A percentile compares a stretch with the other conserved stretches of the same genome.
Evolutionary conservation across 2,329 filamentous ascomycete genomes (phyloP).

Genomic region (Onygena corvina): DNA sequence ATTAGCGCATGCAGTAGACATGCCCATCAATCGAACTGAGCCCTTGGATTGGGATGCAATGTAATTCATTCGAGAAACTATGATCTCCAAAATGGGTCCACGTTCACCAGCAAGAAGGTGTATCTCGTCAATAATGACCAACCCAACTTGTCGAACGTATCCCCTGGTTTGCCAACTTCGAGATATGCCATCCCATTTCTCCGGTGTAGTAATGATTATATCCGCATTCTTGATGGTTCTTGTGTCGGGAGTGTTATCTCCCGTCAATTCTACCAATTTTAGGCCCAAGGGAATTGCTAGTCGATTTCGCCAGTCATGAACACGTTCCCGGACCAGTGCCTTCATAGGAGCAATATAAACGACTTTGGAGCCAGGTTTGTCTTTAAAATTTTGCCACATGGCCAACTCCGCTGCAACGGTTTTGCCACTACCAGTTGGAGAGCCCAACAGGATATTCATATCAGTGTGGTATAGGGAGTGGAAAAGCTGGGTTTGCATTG

Average conservation of each 20-base stretch:
- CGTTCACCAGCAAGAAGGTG: conserved; percentile 93
- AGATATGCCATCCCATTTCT: conserved; percentile 99
- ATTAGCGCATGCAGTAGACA: conserved; percentile 97
- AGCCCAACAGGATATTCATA: conserved; percentile 85
- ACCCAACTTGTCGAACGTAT: conserved; percentile 85
- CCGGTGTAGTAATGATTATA: conserved; percentile 97
- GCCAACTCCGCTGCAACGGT: conserved; percentile 91
- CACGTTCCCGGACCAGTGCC: conserved; percentile 86
- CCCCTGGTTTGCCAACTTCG: conserved; percentile 97
- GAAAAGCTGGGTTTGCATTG: conserved; percentile 98
- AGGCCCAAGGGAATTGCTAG: conserved; percentile 72
- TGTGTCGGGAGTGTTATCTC: conserved; percentile 95
- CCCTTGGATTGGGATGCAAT: conserved; percentile 89
- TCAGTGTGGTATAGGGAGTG: conserved; percentile 88
- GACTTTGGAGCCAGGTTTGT: conserved; percentile 88
- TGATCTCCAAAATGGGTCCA: conserved; percentile 95
- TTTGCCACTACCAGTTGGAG: conserved; percentile 93
- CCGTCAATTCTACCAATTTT: conserved; percentile 88
- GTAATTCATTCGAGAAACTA: conserved; percentile 90
- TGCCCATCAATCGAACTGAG: conserved; percentile 81
- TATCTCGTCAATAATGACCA: conserved; percentile 98
- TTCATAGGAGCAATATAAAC: conserved; percentile 99
- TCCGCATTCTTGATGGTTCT: conserved; percentile 90
- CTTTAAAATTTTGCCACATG: conserved; percentile 99
- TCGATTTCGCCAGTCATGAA: conserved; percentile 83